Conservation (phyloP, 768 basidiomycete species). For the Naganishia onofrii region DNA sequence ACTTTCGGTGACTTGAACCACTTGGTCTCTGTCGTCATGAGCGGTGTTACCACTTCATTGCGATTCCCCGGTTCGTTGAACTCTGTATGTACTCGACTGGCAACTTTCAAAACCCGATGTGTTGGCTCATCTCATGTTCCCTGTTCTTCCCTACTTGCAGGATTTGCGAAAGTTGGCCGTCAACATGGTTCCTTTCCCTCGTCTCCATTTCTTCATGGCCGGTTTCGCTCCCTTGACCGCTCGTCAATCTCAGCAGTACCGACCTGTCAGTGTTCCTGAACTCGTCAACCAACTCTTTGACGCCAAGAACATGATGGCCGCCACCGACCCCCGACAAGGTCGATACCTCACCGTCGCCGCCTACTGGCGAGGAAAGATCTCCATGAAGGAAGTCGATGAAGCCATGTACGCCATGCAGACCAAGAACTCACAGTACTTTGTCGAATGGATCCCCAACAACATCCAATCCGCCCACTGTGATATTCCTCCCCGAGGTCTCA, state of each 20-base stretch:
- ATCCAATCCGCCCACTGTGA: constrained; percentile 94
- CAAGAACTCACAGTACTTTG: constrained; percentile 97
- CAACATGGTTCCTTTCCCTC: constrained; percentile 95
- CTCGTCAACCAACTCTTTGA: constrained; percentile 99
- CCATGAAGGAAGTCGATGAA: constrained; percentile 99
- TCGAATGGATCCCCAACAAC: constrained; percentile 99
- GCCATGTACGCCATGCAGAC: constrained; percentile 90
- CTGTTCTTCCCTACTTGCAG: constrained; percentile 38
- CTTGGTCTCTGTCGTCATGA: constrained; percentile 96
- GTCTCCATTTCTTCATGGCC: constrained; percentile 93
- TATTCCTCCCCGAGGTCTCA: constrained; percentile 88
- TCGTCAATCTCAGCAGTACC: constrained; percentile 77
- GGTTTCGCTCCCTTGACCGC: constrained; percentile 88
- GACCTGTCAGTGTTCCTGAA: constrained; percentile 94
- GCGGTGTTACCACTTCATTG: constrained; percentile 95
- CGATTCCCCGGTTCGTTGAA: constrained; percentile 99
- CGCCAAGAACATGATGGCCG: constrained; percentile 94
- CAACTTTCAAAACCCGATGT: no score
- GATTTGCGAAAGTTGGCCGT: constrained; percentile 93
- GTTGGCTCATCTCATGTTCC: background rate
- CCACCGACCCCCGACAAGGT: constrained; percentile 92
- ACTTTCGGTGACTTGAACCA: constrained; percentile 98
- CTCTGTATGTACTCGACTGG: constrained; percentile 50
- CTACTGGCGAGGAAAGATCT: constrained; percentile 97
- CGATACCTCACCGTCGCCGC: constrained; percentile 97